phyloP scores from a whole-genome alignment of 2,329 filamentous ascomycete genomes.

The Talaromyces sp. region DNA sequence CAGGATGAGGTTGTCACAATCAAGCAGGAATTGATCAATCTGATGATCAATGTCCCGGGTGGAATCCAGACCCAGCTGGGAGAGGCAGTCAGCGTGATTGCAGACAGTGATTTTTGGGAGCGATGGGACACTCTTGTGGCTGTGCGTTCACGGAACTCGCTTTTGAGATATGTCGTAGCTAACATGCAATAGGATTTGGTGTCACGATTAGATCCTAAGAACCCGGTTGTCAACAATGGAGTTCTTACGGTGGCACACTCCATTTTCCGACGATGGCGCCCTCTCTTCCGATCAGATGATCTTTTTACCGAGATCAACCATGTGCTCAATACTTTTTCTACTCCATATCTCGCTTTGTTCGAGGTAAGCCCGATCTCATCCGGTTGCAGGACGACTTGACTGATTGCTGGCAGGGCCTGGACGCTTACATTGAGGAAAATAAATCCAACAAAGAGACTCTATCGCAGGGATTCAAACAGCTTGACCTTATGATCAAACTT shows the following conservation, averaged over 20 bases:
- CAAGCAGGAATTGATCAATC: conserved; percentile 88
- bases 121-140: conserved; percentile 94
- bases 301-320: conserved; percentile 96
- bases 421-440: conserved; percentile 64
- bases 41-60: conserved; percentile 90
- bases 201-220: conserved; percentile 74
- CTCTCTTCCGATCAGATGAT: conserved; percentile 86
- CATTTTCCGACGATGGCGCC: conserved; percentile 94
- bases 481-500: conserved; percentile 86
- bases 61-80: conserved; percentile 90
- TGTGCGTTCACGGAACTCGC: conserved; percentile 48
- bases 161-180: not conserved
- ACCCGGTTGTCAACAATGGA: conserved; percentile 83
- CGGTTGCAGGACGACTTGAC: conserved; percentile 8
- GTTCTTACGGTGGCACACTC: conserved; percentile 97
- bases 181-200: conserved; percentile 66
- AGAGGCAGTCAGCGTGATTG: conserved; percentile 94
- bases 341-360: conserved; percentile 76
- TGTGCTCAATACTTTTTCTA: conserved; percentile 79
- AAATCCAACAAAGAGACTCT: conserved; percentile 70
- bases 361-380: conserved; percentile 50
- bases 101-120: conserved; percentile 95
- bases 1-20: conserved; percentile 79
- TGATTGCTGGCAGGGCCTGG: conserved; percentile 40
- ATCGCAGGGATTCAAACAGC: conserved; percentile 73